Base-by-base conservation (phyloP, 306 rosid species). In the Quercus gilva region DNA sequence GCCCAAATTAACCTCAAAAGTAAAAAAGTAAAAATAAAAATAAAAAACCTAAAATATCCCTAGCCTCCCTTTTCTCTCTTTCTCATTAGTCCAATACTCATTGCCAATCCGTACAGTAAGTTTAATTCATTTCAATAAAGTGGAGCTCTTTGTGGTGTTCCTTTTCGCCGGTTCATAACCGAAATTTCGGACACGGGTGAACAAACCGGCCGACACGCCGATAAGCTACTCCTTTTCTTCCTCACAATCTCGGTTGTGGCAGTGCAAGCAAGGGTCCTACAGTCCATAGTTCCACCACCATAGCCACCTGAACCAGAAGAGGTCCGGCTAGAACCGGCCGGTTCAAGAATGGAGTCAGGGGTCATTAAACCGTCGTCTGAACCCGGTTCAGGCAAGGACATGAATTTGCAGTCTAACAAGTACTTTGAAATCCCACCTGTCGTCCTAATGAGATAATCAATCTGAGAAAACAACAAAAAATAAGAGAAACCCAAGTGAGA, bases 91-190 rank as follows among this genome's bases (percentile, higher is more conserved):
- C 51, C 51, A 49, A 3, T 2, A 3, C 53, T 12, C 45, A 52
- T 37, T 25, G 17, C 41, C 2, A 20, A 2, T 21, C 37, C 78
- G 59, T 72, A 63, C 78, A 55, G n/a, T 19, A 57, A 37, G 45
- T 37, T 37, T 37, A 7, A 37, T 37, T 37, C 43, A 37, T 8
- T 74, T 94, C 90, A 95, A 84, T 89, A 83, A 2, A 91, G 92
- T 28, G 97, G 99, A 80, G 99, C 90, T 88, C 99, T 70, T 70
- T 89, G 99, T 0, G 99, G 99, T 5, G 85, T 90, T 56, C 92
- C 91, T 78, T 95, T 92, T 65, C 97, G 77, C 41, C 95, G 94
- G 84, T 89, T 93, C 91, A 93, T 89, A 28, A 71, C 82, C 72
- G 94, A 79, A 21, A 88, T 86, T 78, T 88, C 91, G 37, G 87